Base-by-base conservation (phyloP, 73 alveolate genomes). In the Tetrahymena elliotti region DNA sequence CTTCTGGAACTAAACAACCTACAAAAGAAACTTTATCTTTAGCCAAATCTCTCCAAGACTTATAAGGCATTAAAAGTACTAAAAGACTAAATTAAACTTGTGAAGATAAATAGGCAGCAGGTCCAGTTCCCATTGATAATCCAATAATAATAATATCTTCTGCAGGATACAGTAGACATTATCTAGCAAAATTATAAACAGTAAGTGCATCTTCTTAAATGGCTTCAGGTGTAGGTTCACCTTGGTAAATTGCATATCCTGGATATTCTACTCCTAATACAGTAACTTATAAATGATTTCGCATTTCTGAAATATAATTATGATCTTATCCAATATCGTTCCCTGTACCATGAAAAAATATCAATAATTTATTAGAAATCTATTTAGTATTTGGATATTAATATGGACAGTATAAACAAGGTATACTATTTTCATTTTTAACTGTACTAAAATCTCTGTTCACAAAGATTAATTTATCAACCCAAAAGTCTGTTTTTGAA, bases 201-300 rank as follows among this genome's bases (percentile, higher is more conserved):
- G 95, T 84, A 31, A 95, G 36, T 24, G 97, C 97, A 84, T 97
- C 98, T 83, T 95, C 96, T 83, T 93, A 52, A 35, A 97, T 84
- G 37, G 83, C 93, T 40, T 93, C 96, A 0, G 97, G 92, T 31
- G 96, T 39, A 38, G 98, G 97, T 6, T 37, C 94, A 34, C 98
- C 98, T 13, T 93, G 92, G 93, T 97, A 97, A 0, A 97, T 94
- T 2, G 97, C 98, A 84, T 97, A 97, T 15, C 98, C 98, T 24
- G 98, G 98, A 84, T 94, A 97, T 94, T 97, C 98, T 3, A 97
- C 96, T 37, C 97, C 98, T 12, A 97, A 33, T 5, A 97, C 97
- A 93, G 96, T 97, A 94, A 98, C 96, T 34, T 96, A 93, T 35
- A 97, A 82, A 33, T 97, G 96, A 40, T 96, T 93, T 88, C 97